Evolutionary conservation across 805 yeast genomes (phyloP), one percentile per base, ranked within the genome.

Genomic region (Wickerhamiella shivajii): DNA sequence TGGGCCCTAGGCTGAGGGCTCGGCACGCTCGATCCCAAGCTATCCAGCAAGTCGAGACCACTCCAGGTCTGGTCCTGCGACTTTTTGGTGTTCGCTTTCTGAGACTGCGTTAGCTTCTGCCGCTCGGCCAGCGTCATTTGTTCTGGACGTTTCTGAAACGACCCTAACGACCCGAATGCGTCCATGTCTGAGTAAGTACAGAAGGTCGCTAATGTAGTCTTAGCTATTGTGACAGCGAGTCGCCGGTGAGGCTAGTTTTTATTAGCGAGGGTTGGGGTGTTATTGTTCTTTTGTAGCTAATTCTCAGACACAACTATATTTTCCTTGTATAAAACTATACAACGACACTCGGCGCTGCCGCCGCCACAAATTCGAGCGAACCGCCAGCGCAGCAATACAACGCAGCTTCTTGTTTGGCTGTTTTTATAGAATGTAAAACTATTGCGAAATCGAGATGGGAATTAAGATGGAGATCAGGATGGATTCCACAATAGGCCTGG

Each of bases 71-170:
- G 24, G 18, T 31, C 40, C 11, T 37, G 24, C 15, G 36, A 14
- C 17, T 22, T 5, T 3, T 29, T 18, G 8, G 44, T 15, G 17
- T 17, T 25, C 13, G 36, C 36, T 16, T 33, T 24, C 24, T 37
- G 23, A 11, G 32, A 27, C 30, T 44, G 39, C 14, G 39, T 36
- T 2, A 33, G 31, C 33, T 38, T 38, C 31, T 39, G 48, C 25
- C 55, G 49, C 33, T 55, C 58, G 13, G 47, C 50, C 15, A 55
- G 47, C 21, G 58, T 45, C 49, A 47, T 32, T 13, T 38, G 26
- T 24, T 47, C 45, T 24, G 48, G 43, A n/a, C 44, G 42, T 26
- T 39, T 44, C n/a, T 39, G 29, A 23, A 39, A 42, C n/a, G 43
- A 41, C 18, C 44, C 50, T 14, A 52, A 39, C 8, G 47, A 48